phyloP scores from a whole-genome alignment of 2,329 filamentous ascomycete species.

The Davidsoniella neocaledoniae region DNA sequence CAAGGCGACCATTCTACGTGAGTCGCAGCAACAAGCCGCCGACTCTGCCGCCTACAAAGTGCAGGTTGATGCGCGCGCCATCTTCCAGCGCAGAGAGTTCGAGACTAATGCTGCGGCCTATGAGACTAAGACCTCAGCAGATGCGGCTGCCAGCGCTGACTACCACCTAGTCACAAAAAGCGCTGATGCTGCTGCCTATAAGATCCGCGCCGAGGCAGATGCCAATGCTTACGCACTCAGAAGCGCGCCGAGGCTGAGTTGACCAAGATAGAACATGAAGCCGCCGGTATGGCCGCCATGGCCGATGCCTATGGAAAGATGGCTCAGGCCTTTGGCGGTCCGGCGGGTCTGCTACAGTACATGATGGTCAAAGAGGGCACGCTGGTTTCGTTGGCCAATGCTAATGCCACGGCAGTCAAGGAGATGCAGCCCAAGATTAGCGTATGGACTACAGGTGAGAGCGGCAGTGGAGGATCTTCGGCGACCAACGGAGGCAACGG shows the following conservation, averaged over 20 bases:
- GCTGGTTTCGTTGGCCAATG: constrained; percentile 59
- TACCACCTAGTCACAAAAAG: constrained; percentile 25
- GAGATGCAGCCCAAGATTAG: constrained; percentile 80
- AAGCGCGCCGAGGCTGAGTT: constrained; percentile 43
- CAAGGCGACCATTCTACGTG: constrained; percentile 52
- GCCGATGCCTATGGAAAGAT: constrained; percentile 65
- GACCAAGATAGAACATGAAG: constrained; percentile 50
- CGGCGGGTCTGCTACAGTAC: constrained; percentile 63
- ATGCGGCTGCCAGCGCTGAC: constrained; percentile 24
- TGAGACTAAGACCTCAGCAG: constrained; percentile 29
- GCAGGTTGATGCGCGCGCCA: constrained; percentile 40
- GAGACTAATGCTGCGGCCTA: constrained; percentile 35
- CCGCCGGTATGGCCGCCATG: constrained; percentile 61
- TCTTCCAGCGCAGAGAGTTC: constrained; percentile 35
- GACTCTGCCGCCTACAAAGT: constrained; percentile 49
- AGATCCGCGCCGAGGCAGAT: constrained; percentile 29
- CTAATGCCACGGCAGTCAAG: constrained; percentile 58
- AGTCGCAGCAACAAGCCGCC: constrained; percentile 51
- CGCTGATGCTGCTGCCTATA: constrained; percentile 34
- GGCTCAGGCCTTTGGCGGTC: constrained; percentile 57
- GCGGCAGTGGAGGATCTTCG: constrained; percentile 23
- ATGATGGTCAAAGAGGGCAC: constrained; percentile 76
- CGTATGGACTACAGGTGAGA: constrained; percentile 66
- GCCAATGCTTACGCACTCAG: constrained; percentile 22
- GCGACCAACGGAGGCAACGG: constrained; percentile 13